A percentile compares a stretch with the other conserved stretches of the same genome.
phyloP scores from a whole-genome alignment of 306 rosid genomes.

The Inga laurina region DNA sequence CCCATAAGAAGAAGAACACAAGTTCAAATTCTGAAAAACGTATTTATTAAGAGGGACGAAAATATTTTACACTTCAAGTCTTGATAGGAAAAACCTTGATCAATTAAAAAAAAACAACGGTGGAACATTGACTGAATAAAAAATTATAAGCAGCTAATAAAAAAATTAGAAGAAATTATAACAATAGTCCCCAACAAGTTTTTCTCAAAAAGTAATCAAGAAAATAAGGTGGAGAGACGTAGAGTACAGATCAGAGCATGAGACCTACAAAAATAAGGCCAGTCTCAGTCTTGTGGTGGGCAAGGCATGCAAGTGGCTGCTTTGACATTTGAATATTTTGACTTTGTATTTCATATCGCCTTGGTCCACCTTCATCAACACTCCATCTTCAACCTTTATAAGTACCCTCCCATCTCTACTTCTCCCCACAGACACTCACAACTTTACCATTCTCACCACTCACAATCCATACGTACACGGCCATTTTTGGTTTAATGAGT shows the following conservation, averaged over 20 bases:
- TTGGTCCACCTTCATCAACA: neutral
- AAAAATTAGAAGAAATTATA: too few relatives aligned
- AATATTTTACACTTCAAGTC: too few relatives aligned
- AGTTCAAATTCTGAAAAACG: too few relatives aligned
- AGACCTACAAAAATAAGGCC: neutral
- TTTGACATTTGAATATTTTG: slow-evolving; percentile 6
- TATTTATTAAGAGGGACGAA: too few relatives aligned
- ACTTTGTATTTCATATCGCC: neutral
- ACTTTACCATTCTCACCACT: neutral
- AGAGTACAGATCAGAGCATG: neutral
- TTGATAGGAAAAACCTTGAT: too few relatives aligned
- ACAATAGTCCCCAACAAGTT: too few relatives aligned
- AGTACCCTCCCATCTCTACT: neutral
- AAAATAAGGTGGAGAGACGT: neutral
- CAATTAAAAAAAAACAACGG: too few relatives aligned
- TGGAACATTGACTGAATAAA: too few relatives aligned
- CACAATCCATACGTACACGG: neutral
- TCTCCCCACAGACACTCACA: neutral
- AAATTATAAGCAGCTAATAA: too few relatives aligned
- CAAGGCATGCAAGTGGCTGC: neutral
- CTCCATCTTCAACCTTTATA: neutral
- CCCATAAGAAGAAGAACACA: too few relatives aligned
- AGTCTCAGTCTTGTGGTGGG: neutral
- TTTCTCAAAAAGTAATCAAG: too few relatives aligned
- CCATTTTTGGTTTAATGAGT: neutral